Conservation (phyloP, 1,284 basidiomycete genomes). For the Trichosporon sp. region DNA sequence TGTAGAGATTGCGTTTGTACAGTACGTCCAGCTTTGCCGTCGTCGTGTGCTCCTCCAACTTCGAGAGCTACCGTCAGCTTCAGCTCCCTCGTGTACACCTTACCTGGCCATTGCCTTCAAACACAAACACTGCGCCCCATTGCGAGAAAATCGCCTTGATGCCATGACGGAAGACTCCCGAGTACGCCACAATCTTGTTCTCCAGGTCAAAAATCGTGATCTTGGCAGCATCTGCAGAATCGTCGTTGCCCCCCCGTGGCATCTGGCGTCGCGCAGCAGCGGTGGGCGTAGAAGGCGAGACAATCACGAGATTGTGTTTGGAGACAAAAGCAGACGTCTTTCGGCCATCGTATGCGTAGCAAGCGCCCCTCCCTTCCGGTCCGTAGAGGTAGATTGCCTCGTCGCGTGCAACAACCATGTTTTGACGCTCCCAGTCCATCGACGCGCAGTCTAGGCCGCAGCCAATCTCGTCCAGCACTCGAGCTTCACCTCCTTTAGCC, state of each 20-base stretch:
- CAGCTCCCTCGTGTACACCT: constrained; percentile 12
- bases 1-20: constrained; percentile 68
- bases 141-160: constrained; percentile 72
- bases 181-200: constrained; percentile 84
- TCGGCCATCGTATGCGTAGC: constrained; percentile 77
- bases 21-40: constrained; percentile 72
- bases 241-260: constrained; percentile 7
- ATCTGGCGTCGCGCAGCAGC: constrained; percentile 21
- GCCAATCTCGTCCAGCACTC: constrained; percentile 77
- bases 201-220: constrained; percentile 87
- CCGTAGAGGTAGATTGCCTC: constrained; percentile 88
- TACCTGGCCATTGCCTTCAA: constrained; percentile 70
- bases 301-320: constrained; percentile 76
- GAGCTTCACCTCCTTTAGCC: constrained; percentile 64
- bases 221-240: constrained; percentile 65
- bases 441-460: constrained; percentile 75
- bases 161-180: constrained; percentile 69
- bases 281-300: constrained; percentile 75
- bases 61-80: constrained; percentile 54
- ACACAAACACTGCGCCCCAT: constrained; percentile 70
- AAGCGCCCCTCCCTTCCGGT: constrained; percentile 73
- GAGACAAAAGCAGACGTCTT: constrained; percentile 59
- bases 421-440: constrained; percentile 63
- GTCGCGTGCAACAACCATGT: constrained; percentile 81
- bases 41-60: constrained; percentile 72